These are phyloP conservation scores for Calonectria pseudoturangicola DNA, from an alignment of 2,329 filamentous ascomycete genomes.

Conservation along the genomic window DNA sequence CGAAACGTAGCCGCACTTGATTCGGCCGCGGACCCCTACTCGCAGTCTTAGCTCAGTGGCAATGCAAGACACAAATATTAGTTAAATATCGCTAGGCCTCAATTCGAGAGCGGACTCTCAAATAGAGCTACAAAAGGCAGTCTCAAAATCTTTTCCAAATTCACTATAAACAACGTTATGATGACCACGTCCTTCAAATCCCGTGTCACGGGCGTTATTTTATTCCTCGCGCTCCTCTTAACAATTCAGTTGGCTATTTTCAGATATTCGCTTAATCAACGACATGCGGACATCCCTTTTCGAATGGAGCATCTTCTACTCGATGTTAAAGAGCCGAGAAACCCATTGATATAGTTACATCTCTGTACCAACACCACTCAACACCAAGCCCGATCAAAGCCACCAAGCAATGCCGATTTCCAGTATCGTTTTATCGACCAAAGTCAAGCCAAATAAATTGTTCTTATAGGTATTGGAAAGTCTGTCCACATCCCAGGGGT, in stretches of 20 bases:
- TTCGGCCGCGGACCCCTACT: neutral
- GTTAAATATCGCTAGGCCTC: neutral
- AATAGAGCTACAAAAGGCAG: neutral
- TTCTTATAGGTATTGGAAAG: too few relatives aligned
- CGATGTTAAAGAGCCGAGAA: neutral
- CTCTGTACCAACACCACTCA: too few relatives aligned
- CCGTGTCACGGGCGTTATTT: neutral
- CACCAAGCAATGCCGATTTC: neutral
- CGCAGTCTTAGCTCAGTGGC: neutral
- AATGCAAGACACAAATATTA: neutral
- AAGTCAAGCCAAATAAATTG: too few relatives aligned
- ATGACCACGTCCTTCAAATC: neutral
- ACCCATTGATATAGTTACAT: neutral
- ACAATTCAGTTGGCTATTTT: neutral
- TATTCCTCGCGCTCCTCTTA: neutral
- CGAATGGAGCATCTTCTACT: neutral
- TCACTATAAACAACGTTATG: too few relatives aligned
- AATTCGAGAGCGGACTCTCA: too few relatives aligned
- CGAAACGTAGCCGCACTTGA: neutral
- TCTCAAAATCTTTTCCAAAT: neutral
- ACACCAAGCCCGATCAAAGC: neutral
- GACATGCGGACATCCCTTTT: neutral
- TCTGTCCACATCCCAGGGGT: neutral
- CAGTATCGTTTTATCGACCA: too few relatives aligned
- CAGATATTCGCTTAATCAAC: constrained; percentile 2